Percentiles rank a stretch among this genome's conserved stretches.
phyloP scores from a whole-genome alignment of 306 rosid genomes.

The Sophora flavescens region DNA sequence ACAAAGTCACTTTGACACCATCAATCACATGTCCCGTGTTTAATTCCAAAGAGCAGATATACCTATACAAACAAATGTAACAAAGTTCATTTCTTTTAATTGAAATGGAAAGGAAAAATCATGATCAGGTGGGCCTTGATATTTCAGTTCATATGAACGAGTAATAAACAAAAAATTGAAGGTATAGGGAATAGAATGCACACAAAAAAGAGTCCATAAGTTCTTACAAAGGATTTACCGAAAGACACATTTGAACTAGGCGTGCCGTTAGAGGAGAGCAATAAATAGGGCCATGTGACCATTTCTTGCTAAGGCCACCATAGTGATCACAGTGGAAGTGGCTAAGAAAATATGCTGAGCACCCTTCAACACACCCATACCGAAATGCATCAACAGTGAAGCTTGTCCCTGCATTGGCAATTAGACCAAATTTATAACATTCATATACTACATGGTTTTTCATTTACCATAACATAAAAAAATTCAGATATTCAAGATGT shows the following conservation, averaged over 20 bases:
- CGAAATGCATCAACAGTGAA: constrained; percentile 72
- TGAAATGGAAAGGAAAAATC: constrained; percentile 26
- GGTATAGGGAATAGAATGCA: constrained; percentile 8
- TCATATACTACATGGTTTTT: background rate
- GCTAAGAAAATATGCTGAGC: constrained; percentile 62
- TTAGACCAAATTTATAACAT: constrained; percentile 36
- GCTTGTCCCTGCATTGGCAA: constrained; percentile 50
- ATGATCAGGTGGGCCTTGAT: constrained; percentile 13
- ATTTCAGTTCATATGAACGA: background rate
- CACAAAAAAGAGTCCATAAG: background rate
- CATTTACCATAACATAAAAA: background rate
- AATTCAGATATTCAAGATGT: background rate
- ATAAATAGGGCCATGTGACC: constrained; percentile 69
- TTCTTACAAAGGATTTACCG: constrained; percentile 62
- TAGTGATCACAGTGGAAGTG: constrained; percentile 65
- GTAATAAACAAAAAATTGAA: constrained; percentile 5
- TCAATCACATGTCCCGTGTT: constrained; percentile 50
- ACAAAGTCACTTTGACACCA: constrained; percentile 60
- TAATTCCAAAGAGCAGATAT: constrained; percentile 57
- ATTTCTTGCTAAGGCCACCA: constrained; percentile 65
- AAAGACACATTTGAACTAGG: constrained; percentile 59
- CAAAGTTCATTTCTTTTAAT: constrained; percentile 21
- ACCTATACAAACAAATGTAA: constrained; percentile 46
- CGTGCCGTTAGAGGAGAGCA: constrained; percentile 60
- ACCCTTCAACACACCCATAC: constrained; percentile 58